These are phyloP conservation scores for Paecilomyces variotii DNA, from an alignment of 2,329 filamentous ascomycete genomes.

Conservation along the genomic window DNA sequence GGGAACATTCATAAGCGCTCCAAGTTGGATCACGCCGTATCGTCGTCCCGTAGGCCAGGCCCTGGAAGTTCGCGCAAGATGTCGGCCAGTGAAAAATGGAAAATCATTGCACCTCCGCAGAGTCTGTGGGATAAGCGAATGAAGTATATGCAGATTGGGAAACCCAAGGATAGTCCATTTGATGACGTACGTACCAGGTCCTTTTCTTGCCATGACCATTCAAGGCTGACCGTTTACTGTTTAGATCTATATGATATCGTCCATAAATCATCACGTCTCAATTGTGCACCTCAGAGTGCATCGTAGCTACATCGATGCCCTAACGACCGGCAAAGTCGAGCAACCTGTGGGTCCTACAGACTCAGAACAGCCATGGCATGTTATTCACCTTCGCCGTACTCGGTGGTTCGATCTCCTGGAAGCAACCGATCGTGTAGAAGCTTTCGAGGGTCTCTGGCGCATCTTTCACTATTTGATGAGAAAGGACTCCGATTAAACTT, in stretches of 20 bases:
- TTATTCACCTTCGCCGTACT: constrained; percentile 47
- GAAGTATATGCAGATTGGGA: constrained; percentile 50
- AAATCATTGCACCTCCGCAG: constrained; percentile 41
- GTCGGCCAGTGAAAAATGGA: constrained; percentile 45
- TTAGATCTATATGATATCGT: constrained; percentile 55
- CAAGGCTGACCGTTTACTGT: neutral
- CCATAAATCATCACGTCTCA: constrained; percentile 55
- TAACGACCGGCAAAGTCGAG: constrained; percentile 37
- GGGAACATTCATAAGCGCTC: constrained; percentile 31
- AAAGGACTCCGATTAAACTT: constrained; percentile 7
- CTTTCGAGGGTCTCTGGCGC: constrained; percentile 50
- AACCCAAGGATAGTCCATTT: constrained; percentile 37
- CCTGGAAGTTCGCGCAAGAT: constrained; percentile 32
- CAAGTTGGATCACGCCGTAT: constrained; percentile 25
- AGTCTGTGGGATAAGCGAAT: constrained; percentile 50
- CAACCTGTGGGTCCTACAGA: constrained; percentile 13
- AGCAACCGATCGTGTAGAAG: constrained; percentile 46
- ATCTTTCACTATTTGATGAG: constrained; percentile 48
- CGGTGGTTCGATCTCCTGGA: constrained; percentile 54
- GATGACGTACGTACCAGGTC: constrained; percentile 43
- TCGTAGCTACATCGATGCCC: constrained; percentile 46
- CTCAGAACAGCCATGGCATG: constrained; percentile 39
- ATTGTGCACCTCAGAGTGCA: constrained; percentile 53
- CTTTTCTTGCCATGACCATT: neutral
- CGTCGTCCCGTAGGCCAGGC: constrained; percentile 23